A percentile compares a stretch with the other conserved stretches of the same genome.
These are phyloP conservation scores for Aspergillus versicolor DNA, from an alignment of 2,329 filamentous ascomycete species.

Conservation along the genomic window DNA sequence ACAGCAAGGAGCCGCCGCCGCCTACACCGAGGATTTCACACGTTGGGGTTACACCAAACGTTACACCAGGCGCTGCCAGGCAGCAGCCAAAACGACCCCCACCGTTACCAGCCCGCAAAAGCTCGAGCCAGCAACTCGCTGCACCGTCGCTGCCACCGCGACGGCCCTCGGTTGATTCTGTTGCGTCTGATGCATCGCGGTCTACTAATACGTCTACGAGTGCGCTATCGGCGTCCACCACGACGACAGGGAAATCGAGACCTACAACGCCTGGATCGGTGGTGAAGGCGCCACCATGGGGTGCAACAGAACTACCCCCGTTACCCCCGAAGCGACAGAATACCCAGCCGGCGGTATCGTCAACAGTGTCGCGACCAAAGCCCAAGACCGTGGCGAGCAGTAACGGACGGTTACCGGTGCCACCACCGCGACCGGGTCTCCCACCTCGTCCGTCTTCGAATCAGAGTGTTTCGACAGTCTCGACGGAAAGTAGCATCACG, in stretches of 20 bases:
- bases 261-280: slow-evolving; percentile 29
- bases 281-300: slow-evolving; percentile 57
- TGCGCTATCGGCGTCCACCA: not conserved
- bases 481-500: slow-evolving; percentile 9
- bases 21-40: not conserved
- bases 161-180: slow-evolving; percentile 51
- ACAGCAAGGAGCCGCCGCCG: not conserved
- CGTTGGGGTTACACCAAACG: slow-evolving; percentile 24
- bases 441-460: slow-evolving; percentile 23
- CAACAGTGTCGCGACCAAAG: slow-evolving; percentile 21
- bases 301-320: slow-evolving; percentile 54
- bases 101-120: slow-evolving; percentile 47
- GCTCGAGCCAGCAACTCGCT: slow-evolving; percentile 33
- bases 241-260: slow-evolving; percentile 35
- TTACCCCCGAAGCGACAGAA: slow-evolving; percentile 51
- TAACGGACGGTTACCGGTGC: slow-evolving; percentile 16
- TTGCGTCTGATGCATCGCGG: slow-evolving; percentile 52
- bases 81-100: slow-evolving; percentile 40
- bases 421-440: slow-evolving; percentile 20
- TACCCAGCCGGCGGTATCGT: slow-evolving; percentile 19
- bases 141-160: slow-evolving; percentile 51
- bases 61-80: slow-evolving; percentile 17
- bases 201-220: slow-evolving; percentile 42
- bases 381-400: slow-evolving; percentile 16
- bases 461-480: slow-evolving; percentile 12